Evolutionary conservation across 129 eudicot genomes (phyloP).

Genomic region (Chrysanthemum lavandulifolium): DNA sequence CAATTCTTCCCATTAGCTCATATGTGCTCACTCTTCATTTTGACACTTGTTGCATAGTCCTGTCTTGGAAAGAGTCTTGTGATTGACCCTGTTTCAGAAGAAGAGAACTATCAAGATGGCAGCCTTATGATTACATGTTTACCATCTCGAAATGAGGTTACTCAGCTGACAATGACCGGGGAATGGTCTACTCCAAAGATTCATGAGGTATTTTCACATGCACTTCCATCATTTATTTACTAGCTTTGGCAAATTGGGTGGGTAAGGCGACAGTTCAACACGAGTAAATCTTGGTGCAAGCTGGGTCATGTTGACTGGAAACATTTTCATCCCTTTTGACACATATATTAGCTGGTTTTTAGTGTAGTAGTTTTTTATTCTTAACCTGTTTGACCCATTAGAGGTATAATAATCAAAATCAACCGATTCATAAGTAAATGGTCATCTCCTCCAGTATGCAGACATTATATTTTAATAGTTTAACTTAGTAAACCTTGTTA

Average conservation of each 20-base stretch:
- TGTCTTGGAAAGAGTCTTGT: constrained; percentile 75
- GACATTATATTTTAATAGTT: neutral
- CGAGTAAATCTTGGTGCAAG: neutral
- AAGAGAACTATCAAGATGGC: constrained; percentile 89
- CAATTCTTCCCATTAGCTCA: neutral
- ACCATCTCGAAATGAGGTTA: constrained; percentile 89
- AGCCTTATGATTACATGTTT: constrained; percentile 71
- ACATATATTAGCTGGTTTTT: too few relatives aligned
- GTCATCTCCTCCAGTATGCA: neutral
- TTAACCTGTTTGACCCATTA: neutral
- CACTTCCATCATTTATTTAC: neutral
- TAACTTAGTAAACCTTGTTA: neutral
- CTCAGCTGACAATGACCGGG: constrained; percentile 82
- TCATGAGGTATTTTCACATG: constrained; percentile 58
- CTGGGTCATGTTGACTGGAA: neutral
- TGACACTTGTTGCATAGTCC: constrained; percentile 38
- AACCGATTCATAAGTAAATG: neutral
- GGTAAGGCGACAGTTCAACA: neutral
- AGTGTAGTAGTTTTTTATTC: too few relatives aligned
- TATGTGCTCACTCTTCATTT: neutral
- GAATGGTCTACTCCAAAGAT: constrained; percentile 89
- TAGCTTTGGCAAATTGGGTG: neutral
- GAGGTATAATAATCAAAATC: neutral
- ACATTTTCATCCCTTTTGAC: too few relatives aligned
- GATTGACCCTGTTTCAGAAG: constrained; percentile 87